Conservation (phyloP, 352 stramenopile species). For the Phytophthora citrophthora region DNA sequence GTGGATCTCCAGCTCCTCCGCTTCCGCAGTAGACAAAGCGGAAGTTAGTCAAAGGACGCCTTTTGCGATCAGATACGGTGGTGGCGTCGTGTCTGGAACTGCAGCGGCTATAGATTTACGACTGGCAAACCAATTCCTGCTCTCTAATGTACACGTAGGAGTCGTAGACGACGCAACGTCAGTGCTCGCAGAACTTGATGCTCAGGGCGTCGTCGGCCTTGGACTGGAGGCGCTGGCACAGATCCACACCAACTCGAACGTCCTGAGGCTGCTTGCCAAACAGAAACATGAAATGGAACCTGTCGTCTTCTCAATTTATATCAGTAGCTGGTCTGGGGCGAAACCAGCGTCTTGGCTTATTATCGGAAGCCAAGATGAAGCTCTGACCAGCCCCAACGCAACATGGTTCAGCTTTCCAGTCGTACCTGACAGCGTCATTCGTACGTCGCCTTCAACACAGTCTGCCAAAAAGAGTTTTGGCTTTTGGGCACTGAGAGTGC, state of each 20-base stretch:
- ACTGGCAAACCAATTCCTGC: conserved; percentile 2
- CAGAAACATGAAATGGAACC: neutral
- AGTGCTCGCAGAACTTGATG: conserved; percentile 6
- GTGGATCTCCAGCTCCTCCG: conserved; percentile 17
- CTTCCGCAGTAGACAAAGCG: neutral
- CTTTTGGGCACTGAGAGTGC: conserved; percentile 23
- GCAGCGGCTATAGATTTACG: conserved; percentile 7
- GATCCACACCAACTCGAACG: conserved; percentile 14
- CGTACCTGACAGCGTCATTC: conserved; percentile 5
- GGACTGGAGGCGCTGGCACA: conserved; percentile 25
- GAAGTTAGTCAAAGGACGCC: neutral
- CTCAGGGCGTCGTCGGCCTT: conserved; percentile 23
- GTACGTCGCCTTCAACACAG: neutral
- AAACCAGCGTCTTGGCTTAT: conserved; percentile 24
- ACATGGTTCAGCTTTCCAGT: conserved; percentile 26
- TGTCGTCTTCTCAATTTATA: conserved; percentile 19
- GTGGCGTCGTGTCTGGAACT: conserved; percentile 21
- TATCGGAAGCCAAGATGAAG: conserved; percentile 14
- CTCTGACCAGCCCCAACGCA: conserved; percentile 1
- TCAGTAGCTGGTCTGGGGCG: conserved; percentile 10
- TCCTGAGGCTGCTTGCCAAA: conserved; percentile 1
- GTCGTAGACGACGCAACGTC: conserved; percentile 8
- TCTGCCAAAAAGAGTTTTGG: conserved; percentile 5
- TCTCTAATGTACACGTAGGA: conserved; percentile 16
- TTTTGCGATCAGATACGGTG: conserved; percentile 22